phyloP scores from a whole-genome alignment of 768 basidiomycete genomes.

The Pleurotus giganteus region DNA sequence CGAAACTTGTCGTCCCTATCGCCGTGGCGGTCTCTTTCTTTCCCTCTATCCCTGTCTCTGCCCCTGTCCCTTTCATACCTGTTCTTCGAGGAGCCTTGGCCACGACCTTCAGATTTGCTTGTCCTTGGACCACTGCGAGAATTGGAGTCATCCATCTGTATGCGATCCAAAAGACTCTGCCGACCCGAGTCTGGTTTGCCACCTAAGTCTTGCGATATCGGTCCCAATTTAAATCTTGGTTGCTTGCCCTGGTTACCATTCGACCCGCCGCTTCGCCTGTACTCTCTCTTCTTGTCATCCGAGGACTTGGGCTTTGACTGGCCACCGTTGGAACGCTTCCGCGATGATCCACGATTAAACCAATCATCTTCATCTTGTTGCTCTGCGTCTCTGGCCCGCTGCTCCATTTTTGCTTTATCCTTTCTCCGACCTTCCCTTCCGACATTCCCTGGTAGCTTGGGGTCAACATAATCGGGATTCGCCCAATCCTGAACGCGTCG shows the following conservation, averaged over 20 bases:
- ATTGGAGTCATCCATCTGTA: constrained; percentile 7
- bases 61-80: neutral
- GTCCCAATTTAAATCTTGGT: neutral
- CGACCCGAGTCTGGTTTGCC: constrained; percentile 31
- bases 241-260: constrained; percentile 3
- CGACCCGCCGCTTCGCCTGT: constrained; percentile 7
- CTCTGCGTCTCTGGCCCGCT: constrained; percentile 39
- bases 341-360: constrained; percentile 45
- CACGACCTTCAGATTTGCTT: constrained; percentile 2
- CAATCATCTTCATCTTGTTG: constrained; percentile 66
- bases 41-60: constrained; percentile 18
- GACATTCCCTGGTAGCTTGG: constrained; percentile 46
- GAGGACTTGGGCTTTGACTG: constrained; percentile 1
- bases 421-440: constrained; percentile 65
- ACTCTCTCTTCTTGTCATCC: constrained; percentile 10
- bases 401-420: constrained; percentile 53
- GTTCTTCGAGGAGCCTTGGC: constrained; percentile 5
- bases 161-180: constrained; percentile 35
- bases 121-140: neutral
- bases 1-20: constrained; percentile 11
- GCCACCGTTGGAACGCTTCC: constrained; percentile 20
- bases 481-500: constrained; percentile 45
- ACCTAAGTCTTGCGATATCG: constrained; percentile 33
- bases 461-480: constrained; percentile 19
- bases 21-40: constrained; percentile 16